Conservation (phyloP, 1,284 basidiomycete species). For the Sporisorium scitamineum region DNA sequence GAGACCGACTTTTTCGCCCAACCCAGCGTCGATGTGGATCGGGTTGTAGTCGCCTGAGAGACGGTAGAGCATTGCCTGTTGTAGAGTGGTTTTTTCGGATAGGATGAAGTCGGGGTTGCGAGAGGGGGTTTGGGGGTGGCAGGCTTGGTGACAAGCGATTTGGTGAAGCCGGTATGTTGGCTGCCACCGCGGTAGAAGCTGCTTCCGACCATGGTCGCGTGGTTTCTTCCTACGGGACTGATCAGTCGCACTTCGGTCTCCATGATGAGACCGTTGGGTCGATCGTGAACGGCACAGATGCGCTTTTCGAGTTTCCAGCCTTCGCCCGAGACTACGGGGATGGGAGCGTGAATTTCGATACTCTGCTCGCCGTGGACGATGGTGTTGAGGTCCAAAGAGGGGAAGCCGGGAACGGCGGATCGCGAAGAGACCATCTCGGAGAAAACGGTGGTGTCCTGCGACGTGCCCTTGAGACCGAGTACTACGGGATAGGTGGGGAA, state of each 20-base stretch:
- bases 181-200: conserved; percentile 62
- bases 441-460: conserved; percentile 66
- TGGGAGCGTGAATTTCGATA: conserved; percentile 66
- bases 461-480: conserved; percentile 61
- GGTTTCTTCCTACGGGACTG: conserved; percentile 48
- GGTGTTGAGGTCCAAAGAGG: conserved; percentile 67
- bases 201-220: conserved; percentile 59
- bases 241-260: conserved; percentile 57
- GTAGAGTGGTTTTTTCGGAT: conserved; percentile 41
- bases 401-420: conserved; percentile 52
- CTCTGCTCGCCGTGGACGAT: conserved; percentile 70
- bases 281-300: conserved; percentile 59
- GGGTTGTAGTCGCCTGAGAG: conserved; percentile 62
- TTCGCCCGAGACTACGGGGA: conserved; percentile 58
- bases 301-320: conserved; percentile 63
- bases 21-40: conserved; percentile 59
- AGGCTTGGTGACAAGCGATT: conserved; percentile 42
- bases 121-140: conserved; percentile 45
- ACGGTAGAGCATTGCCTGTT: conserved; percentile 62
- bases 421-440: conserved; percentile 57
- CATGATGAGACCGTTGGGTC: conserved; percentile 56
- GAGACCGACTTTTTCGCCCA: conserved; percentile 56
- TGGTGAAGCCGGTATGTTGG: conserved; percentile 58
- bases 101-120: conserved; percentile 47
- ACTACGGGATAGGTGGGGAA: conserved; percentile 70